Conservation (phyloP, 768 basidiomycete species). For the Cystobasidiopsis lactophilus region DNA sequence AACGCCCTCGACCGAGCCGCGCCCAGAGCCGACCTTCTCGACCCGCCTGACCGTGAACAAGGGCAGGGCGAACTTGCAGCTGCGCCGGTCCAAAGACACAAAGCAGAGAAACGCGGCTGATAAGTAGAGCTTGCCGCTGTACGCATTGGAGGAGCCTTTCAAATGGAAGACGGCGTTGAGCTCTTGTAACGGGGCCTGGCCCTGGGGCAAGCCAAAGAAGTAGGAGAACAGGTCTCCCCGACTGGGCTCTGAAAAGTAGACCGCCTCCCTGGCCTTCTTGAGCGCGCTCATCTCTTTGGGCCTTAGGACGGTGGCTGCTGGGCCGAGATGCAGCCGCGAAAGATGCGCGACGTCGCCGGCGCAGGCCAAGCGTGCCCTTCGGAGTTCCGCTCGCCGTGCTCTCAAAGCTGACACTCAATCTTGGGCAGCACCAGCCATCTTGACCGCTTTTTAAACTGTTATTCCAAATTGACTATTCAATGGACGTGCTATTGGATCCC, state of each 20-base stretch:
- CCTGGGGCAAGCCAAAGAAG: constrained; percentile 18
- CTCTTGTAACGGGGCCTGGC: constrained; percentile 15
- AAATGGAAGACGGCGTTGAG: constrained; percentile 17
- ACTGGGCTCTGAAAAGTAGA: not conserved
- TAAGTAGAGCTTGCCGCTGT: constrained; percentile 61
- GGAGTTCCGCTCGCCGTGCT: no score
- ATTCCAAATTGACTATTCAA: no score
- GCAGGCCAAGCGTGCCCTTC: no score
- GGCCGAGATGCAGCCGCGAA: no score
- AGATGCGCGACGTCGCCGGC: no score
- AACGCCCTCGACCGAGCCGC: constrained; percentile 5
- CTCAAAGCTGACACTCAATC: no score
- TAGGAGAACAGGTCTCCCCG: constrained; percentile 13
- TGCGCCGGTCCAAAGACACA: constrained; percentile 71
- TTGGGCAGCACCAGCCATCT: no score
- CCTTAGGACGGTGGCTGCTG: no score
- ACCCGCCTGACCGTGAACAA: constrained; percentile 80
- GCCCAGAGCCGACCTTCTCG: constrained; percentile 62
- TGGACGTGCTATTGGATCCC: constrained; percentile 56
- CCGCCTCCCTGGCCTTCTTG: constrained; percentile 7
- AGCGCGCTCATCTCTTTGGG: constrained; percentile 9
- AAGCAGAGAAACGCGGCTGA: constrained; percentile 79
- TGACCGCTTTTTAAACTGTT: no score
- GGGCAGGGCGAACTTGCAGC: constrained; percentile 73
- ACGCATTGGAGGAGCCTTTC: constrained; percentile 15